Evolutionary conservation across 2,329 filamentous ascomycete genomes (phyloP).

Genomic region (Fusarium chlamydosporum): DNA sequence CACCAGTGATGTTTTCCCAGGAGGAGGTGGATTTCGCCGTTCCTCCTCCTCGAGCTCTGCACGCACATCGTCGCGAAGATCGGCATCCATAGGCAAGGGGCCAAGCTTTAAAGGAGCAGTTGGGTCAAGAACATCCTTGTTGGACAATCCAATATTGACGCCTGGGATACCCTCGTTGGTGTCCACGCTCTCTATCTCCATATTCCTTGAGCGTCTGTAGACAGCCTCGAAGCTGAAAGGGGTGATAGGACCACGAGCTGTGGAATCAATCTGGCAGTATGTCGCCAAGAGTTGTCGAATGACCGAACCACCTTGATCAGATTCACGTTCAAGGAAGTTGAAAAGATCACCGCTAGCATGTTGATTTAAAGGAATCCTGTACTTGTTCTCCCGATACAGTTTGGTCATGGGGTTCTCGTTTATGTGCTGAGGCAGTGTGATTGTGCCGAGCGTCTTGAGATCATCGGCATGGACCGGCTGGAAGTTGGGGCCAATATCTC

Average conservation of each 20-base stretch:
- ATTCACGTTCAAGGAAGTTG: conserved; percentile 89
- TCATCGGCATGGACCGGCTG: conserved; percentile 85
- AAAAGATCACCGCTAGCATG: conserved; percentile 86
- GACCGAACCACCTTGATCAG: conserved; percentile 82
- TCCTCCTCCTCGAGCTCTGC: conserved; percentile 91
- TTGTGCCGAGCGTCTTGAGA: conserved; percentile 78
- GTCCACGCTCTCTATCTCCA: conserved; percentile 74
- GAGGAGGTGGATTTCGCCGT: conserved; percentile 76
- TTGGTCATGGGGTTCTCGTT: conserved; percentile 82
- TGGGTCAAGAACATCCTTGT: conserved; percentile 71
- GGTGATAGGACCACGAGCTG: conserved; percentile 73
- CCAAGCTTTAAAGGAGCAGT: conserved; percentile 78
- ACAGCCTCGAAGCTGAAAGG: conserved; percentile 74
- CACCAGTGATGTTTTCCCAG: conserved; percentile 80
- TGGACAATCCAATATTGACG: conserved; percentile 72
- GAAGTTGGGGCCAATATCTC: conserved; percentile 76
- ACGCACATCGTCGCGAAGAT: conserved; percentile 86
- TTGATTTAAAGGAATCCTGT: conserved; percentile 89
- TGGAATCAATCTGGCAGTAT: conserved; percentile 71
- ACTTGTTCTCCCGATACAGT: conserved; percentile 88
- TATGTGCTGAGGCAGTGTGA: conserved; percentile 83
- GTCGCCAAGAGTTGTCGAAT: conserved; percentile 80
- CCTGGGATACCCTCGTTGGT: conserved; percentile 76
- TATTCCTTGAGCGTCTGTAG: conserved; percentile 68
- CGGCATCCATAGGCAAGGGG: conserved; percentile 84